Percentiles rank a stretch among this genome's conserved stretches.
phyloP scores from a whole-genome alignment of 257 asterid genomes.

The Przewalskia tangutica region DNA sequence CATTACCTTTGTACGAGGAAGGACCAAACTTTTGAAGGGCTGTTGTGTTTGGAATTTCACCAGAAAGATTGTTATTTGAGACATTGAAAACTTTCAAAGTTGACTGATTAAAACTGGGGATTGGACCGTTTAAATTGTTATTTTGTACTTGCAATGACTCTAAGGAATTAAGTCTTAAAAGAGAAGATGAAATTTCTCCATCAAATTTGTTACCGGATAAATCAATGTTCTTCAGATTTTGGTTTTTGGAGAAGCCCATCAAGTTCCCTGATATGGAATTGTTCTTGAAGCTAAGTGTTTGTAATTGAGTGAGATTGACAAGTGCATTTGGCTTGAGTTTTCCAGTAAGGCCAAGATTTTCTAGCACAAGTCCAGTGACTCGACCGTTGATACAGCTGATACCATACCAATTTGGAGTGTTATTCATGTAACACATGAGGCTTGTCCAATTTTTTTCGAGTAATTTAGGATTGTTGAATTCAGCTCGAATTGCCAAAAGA shows the following conservation, averaged over 20 bases:
- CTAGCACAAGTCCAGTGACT: slow-evolving; percentile 43
- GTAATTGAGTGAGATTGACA: slow-evolving; percentile 37
- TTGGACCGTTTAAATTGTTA: slow-evolving; percentile 38
- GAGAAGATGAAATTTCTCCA: slow-evolving; percentile 41
- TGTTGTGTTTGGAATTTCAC: slow-evolving; percentile 40
- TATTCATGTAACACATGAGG: slow-evolving; percentile 46
- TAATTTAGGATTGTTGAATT: slow-evolving; percentile 23
- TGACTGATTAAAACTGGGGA: slow-evolving; percentile 40
- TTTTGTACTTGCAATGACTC: slow-evolving; percentile 50
- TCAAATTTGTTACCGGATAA: slow-evolving; percentile 40
- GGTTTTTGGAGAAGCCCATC: slow-evolving; percentile 37
- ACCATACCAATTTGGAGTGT: slow-evolving; percentile 49
- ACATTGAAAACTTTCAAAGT: slow-evolving; percentile 40
- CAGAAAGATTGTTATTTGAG: slow-evolving; percentile 47
- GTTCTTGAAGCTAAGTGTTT: slow-evolving; percentile 45
- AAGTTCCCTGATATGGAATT: slow-evolving; percentile 40
- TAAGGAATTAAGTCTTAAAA: slow-evolving; percentile 24
- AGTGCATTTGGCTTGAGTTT: slow-evolving; percentile 32
- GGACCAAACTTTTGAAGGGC: slow-evolving; percentile 24
- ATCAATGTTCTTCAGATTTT: slow-evolving; percentile 32
- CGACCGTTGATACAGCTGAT: slow-evolving; percentile 44
- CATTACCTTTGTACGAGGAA: slow-evolving; percentile 32
- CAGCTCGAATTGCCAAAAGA: slow-evolving; percentile 30
- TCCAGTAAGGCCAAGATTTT: slow-evolving; percentile 36
- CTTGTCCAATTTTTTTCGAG: slow-evolving; percentile 44